phyloP scores from a whole-genome alignment of 768 basidiomycete genomes.

The Boletus insuetus region DNA sequence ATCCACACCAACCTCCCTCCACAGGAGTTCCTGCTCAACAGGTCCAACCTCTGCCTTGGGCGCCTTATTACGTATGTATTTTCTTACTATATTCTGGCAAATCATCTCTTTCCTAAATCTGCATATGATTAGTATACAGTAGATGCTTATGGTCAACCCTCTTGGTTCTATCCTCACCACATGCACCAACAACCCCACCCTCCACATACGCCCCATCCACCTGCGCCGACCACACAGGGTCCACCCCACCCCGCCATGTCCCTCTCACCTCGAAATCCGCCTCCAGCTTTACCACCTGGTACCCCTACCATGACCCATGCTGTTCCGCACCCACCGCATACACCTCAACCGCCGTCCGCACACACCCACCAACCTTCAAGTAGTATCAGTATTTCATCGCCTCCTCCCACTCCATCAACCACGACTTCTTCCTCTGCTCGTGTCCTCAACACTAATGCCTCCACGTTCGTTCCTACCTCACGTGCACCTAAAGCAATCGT shows the following conservation, averaged over 20 bases:
- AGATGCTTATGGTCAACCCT: constrained; percentile 46
- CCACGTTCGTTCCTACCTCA: constrained; percentile 59
- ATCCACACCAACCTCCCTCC: constrained; percentile 53
- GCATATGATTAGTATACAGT: constrained; percentile 38
- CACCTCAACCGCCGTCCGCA: constrained; percentile 45
- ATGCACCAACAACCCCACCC: constrained; percentile 44
- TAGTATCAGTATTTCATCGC: constrained; percentile 49
- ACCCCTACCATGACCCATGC: constrained; percentile 70
- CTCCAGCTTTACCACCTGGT: constrained; percentile 53
- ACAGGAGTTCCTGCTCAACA: constrained; percentile 48
- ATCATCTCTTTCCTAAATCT: neutral
- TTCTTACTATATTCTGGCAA: neutral
- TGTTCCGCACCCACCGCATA: constrained; percentile 43
- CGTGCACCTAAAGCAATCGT: constrained; percentile 44
- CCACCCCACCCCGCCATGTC: constrained; percentile 52
- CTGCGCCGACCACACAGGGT: constrained; percentile 35
- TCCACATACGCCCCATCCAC: constrained; percentile 42
- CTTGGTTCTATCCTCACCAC: constrained; percentile 38
- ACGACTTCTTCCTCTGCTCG: constrained; percentile 38
- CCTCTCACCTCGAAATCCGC: constrained; percentile 68
- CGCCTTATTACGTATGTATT: constrained; percentile 57
- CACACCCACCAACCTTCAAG: constrained; percentile 44
- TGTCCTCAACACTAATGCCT: constrained; percentile 60
- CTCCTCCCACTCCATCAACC: constrained; percentile 66
- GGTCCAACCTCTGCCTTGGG: constrained; percentile 41